Base-by-base conservation (phyloP, 352 stramenopile species). In the Phytophthora europaea region DNA sequence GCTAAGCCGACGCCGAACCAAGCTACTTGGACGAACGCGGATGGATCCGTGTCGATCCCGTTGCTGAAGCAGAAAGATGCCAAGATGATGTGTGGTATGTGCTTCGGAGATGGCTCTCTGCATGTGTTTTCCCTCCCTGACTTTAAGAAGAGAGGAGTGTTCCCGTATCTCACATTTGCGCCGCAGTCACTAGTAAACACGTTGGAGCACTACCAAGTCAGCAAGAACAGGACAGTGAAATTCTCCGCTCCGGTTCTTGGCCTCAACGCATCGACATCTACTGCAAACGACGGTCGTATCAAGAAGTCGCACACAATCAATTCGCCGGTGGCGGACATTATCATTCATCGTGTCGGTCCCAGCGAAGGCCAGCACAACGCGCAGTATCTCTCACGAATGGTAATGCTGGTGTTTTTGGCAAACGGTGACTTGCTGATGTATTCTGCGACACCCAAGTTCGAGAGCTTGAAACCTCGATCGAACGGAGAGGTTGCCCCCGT, bases 371-470 rank as follows among this genome's bases (percentile, higher is more conserved):
- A 85, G 16, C 66, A 88, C 20, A 95, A 96, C 47, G 76, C 87
- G 9, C 86, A 94, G 58, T 89, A 90, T 59, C 82, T 96, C 34
- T 73, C 84, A 16, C 83, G 83, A 4, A 95, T 96, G 88, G 88
- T 95, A 16, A 68, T 96, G 58, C 72, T 96, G 4, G 90, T 96
- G 23, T 96, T 95, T 28, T 68, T 96, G 5, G 88, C 90, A 1
- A 96, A 96, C 31, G 90, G 90, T 15, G 90, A 96, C 51, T 68
- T 96, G 76, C 80, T 96, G 12, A 82, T 93, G 79, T 96, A 96
- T 61, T 76, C 82, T 2, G 85, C 88, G 2, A 81, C 82, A 0
- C 87, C 88, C 3, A 91, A 84, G 54, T 67, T 78, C 13, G 71
- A 82, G 33, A 68, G 75, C 43, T 52, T 76, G 65, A 66, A 76